A percentile compares a stretch with the other conserved stretches of the same genome.
phyloP scores from a whole-genome alignment of 1,284 basidiomycete genomes.

The Kwoniella shivajii region DNA sequence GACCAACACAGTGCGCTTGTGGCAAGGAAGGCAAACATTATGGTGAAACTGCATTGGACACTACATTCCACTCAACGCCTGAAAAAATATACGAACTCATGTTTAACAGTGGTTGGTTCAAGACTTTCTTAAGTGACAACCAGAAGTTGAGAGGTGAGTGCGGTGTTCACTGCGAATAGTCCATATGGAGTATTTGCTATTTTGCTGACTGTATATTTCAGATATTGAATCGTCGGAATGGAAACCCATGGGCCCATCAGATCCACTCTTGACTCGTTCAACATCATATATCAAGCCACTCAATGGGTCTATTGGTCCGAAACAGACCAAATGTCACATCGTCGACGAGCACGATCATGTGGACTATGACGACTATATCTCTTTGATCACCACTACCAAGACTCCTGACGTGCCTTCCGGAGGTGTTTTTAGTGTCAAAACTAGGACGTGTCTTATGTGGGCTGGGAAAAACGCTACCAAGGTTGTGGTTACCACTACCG shows the following conservation, averaged over 20 bases:
- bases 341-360: constrained; percentile 78
- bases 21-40: constrained; percentile 73
- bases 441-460: constrained; percentile 93
- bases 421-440: constrained; percentile 88
- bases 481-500: constrained; percentile 83
- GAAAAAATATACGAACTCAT: constrained; percentile 95
- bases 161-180: not conserved
- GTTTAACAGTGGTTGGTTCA: constrained; percentile 94
- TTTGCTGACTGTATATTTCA: constrained; percentile 53
- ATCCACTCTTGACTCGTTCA: constrained; percentile 73
- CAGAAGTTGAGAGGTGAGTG: constrained; percentile 86
- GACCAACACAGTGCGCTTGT: constrained; percentile 72
- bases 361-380: constrained; percentile 82
- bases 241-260: constrained; percentile 66
- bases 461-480: constrained; percentile 74
- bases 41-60: constrained; percentile 72
- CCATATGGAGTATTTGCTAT: not conserved
- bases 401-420: constrained; percentile 96
- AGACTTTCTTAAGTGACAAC: constrained; percentile 83
- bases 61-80: constrained; percentile 80
- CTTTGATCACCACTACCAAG: constrained; percentile 82
- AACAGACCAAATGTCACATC: constrained; percentile 92
- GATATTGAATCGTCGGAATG: constrained; percentile 93
- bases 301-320: constrained; percentile 83
- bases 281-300: constrained; percentile 97